Percentiles rank a stretch among this genome's conserved stretches.
These are phyloP conservation scores for Gentiana dahurica DNA, from an alignment of 257 asterid genomes.

Conservation along the genomic window DNA sequence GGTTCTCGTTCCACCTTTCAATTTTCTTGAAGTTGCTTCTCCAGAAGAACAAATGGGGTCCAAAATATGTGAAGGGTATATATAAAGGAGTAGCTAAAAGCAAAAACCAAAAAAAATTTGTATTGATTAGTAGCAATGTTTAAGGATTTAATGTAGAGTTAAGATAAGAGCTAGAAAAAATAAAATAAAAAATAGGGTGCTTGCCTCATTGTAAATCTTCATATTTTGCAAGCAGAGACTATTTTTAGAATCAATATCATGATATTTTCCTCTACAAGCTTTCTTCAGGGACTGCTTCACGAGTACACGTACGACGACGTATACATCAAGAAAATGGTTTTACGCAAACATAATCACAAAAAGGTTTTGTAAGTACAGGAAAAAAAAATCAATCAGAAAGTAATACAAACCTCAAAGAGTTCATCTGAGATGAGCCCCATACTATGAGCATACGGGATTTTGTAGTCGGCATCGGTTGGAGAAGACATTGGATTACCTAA, in stretches of 20 bases:
- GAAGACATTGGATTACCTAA: conserved; percentile 31
- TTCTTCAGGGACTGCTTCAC: conserved; percentile 20
- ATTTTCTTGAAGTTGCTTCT: no score
- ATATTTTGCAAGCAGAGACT: conserved; percentile 14
- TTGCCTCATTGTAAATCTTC: conserved; percentile 19
- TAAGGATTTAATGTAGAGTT: no score
- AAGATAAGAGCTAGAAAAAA: no score
- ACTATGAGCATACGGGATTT: conserved; percentile 28
- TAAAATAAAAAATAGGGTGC: neutral
- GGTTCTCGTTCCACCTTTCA: no score
- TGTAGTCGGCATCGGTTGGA: conserved; percentile 17
- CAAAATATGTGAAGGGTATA: neutral
- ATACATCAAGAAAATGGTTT: no score
- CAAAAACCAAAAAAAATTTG: neutral
- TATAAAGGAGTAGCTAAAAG: neutral
- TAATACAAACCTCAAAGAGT: conserved; percentile 26
- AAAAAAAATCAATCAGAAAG: neutral
- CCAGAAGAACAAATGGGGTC: conserved; percentile 1
- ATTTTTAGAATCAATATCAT: conserved; percentile 16
- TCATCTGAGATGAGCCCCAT: conserved; percentile 32
- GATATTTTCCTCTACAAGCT: conserved; percentile 26
- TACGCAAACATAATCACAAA: no score
- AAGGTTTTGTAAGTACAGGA: neutral
- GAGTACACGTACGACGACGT: neutral
- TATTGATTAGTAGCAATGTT: no score